Evolutionary conservation across 75 land plant genomes (phyloP).

Genomic region (Adiantum capillusveneris): DNA sequence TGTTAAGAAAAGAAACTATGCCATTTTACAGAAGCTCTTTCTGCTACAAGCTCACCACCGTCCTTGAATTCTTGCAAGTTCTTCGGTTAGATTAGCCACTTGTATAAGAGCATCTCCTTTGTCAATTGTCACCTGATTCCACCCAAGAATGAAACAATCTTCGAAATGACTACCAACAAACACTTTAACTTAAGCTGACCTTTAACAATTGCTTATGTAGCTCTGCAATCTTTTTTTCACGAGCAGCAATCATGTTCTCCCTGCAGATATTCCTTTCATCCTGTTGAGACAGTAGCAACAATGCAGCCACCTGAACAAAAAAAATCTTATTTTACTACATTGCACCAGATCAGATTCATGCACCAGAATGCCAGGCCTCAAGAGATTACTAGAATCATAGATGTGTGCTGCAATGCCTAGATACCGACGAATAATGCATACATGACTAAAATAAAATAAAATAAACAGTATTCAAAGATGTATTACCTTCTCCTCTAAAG

Average conservation of each 20-base stretch:
- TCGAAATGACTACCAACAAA: neutral
- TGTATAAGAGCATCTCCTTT: neutral
- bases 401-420: too few species aligned
- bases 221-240: constrained; percentile 60
- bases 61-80: neutral
- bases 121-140: neutral
- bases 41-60: neutral
- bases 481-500: neutral
- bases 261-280: constrained; percentile 85
- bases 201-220: constrained; percentile 71
- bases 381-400: too few species aligned
- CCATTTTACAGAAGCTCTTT: too few species aligned
- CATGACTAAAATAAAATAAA: too few species aligned
- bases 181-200: constrained; percentile 33
- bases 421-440: too few species aligned
- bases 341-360: neutral
- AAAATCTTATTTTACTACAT: neutral
- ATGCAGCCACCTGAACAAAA: constrained; percentile 54
- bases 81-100: neutral
- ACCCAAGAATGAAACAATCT: neutral
- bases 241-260: constrained; percentile 59
- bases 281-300: constrained; percentile 83
- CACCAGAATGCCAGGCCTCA: too few species aligned
- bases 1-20: too few species aligned
- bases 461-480: too few species aligned